phyloP scores from a whole-genome alignment of 2,329 filamentous ascomycete genomes.

The Coniella lustricola region DNA sequence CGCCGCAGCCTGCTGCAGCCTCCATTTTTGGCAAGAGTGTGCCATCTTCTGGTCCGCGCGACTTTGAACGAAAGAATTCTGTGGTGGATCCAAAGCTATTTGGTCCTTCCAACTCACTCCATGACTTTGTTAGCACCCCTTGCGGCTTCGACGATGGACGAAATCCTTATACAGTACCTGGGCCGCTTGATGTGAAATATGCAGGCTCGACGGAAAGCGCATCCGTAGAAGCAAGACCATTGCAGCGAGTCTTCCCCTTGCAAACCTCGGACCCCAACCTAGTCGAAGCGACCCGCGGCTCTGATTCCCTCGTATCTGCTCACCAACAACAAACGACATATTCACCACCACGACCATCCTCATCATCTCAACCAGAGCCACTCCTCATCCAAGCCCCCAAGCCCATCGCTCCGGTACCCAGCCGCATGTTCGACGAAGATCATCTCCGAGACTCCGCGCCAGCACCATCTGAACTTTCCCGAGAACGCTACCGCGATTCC shows the following conservation, averaged over 20 bases:
- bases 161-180: conserved; percentile 19
- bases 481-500: conserved; percentile 15
- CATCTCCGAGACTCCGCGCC: conserved; percentile 32
- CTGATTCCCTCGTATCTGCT: conserved; percentile 36
- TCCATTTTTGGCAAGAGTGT: conserved; percentile 3
- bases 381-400: conserved; percentile 80
- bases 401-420: conserved; percentile 66
- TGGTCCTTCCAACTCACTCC: conserved; percentile 55
- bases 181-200: conserved; percentile 17
- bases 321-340: conserved; percentile 4
- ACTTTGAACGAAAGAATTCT: conserved; percentile 34
- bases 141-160: conserved; percentile 44
- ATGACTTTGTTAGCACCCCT: conserved; percentile 46
- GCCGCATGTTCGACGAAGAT: conserved; percentile 54
- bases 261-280: conserved; percentile 57
- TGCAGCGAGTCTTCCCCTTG: conserved; percentile 61
- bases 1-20: conserved; percentile 23
- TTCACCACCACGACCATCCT: background rate
- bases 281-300: conserved; percentile 48
- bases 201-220: conserved; percentile 28
- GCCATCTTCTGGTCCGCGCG: background rate
- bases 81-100: conserved; percentile 53
- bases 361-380: conserved; percentile 42
- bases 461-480: conserved; percentile 28
- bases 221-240: conserved; percentile 30